Conservation (phyloP, 306 rosid species). For the Vigna nakashimae region DNA sequence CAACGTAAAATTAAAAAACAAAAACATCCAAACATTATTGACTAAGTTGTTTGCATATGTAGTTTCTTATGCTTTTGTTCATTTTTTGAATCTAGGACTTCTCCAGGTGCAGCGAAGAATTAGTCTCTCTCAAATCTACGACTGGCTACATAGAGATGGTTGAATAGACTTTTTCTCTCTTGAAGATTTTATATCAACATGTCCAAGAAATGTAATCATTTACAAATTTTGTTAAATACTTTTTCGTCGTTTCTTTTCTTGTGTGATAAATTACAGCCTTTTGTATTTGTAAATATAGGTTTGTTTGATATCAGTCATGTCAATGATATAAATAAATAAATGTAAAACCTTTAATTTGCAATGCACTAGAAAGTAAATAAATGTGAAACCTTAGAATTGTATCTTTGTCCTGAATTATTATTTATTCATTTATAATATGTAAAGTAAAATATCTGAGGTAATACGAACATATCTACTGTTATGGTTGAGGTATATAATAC, state of each 20-base stretch:
- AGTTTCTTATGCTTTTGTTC: not conserved
- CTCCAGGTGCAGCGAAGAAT: rapidly evolving
- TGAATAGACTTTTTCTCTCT: not conserved
- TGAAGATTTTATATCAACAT: not conserved
- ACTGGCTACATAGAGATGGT: not conserved
- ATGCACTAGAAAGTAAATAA: not conserved
- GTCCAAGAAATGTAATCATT: not conserved
- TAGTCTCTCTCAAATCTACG: not conserved
- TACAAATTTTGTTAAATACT: not conserved
- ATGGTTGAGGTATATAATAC: no score
- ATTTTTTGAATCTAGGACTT: not conserved
- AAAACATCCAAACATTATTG: not conserved
- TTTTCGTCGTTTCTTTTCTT: not conserved
- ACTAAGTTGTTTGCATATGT: slow-evolving; percentile 22
- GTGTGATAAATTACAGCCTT: not conserved
- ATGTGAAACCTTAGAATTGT: not conserved
- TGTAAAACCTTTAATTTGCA: not conserved
- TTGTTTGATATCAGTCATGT: not conserved
- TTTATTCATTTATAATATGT: no score
- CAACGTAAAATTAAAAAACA: slow-evolving; percentile 18
- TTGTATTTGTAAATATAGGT: slow-evolving; percentile 7
- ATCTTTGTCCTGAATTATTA: no score
- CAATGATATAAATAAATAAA: not conserved
- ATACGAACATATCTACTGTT: no score
- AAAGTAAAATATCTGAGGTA: no score